Base-by-base conservation (phyloP, 208 protist species). In the Trypanosoma theileri region DNA sequence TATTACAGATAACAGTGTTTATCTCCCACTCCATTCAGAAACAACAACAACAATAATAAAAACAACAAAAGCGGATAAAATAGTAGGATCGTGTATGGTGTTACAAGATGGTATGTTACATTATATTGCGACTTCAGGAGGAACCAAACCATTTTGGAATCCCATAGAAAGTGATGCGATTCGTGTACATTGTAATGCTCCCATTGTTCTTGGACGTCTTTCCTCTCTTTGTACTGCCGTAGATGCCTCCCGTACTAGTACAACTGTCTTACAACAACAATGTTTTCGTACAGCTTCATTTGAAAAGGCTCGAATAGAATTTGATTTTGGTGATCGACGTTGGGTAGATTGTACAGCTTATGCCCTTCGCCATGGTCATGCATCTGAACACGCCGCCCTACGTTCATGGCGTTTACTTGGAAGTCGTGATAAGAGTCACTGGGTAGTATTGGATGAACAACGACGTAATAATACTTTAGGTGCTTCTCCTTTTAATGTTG, bases 241-340 rank as follows among this genome's bases (percentile, higher is more conserved):
- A 11, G 12, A 42, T 50, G 22, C 24, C 0, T 22, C 42, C 12
- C 28, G 44, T 12, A 69, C 9, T 12, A 44, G 14, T 16, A 51
- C 46, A 44, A 10, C 40, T 44, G 24, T 69, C n/a, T 28, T 44
- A 24, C 26, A 48, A 26, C 55, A 55, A 42, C 40, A 60, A 17
- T 55, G 42, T 24, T 28, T 73, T 35, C 56, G 67, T 22, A 73
- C 67, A n/a, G 67, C 53, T 16, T 73, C 67, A 28, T 26, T 44
- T 16, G 41, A 65, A 42, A 41, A 41, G 13, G 28, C 35, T 10
- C 50, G 54, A 17, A 53, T 75, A 17, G 54, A 69, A 52, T 28
- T 75, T 46, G 69, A 75, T 19, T 75, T 75, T 52, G 62, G 69
- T n/a, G 61, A 68, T 46, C 7, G 61, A 11, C 48, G 69, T 3